Base-by-base conservation (phyloP, 495 filamentous ascomycete genomes). In the Aspergillus cavernicola region DNA sequence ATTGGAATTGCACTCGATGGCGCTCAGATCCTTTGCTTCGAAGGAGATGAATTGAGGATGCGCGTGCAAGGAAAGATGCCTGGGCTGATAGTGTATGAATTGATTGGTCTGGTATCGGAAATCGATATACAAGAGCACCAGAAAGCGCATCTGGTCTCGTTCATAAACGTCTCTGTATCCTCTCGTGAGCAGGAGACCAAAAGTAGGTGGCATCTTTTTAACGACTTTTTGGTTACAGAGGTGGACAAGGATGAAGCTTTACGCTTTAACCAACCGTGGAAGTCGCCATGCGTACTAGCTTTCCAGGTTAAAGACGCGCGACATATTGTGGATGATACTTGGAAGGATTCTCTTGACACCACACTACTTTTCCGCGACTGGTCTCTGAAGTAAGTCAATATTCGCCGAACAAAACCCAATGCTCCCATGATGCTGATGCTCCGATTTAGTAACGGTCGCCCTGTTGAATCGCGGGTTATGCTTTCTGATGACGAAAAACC, bases 191-290 rank as follows among this genome's bases (percentile, higher is more conserved):
- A 77, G 5, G 73, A 82, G 7, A 65, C 64, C 1, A 74, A 82
- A 46, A 81, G 74, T 57, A 82, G 83, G 55, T 99, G 93, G 93
- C 88, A 96, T 62, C 65, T 99, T 4, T 96, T 99, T 69, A 99
- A 99, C 49, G 93, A 99, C 68, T 99, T 99, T 58, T 74, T 95
- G 11, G 93, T 99, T 28, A 81, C 87, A 5, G 81, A 85, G n/a
- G 78, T 95, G 15, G 77, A 84, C 12, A 73, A 77, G 36, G 86
- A 87, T 31, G 92, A 97, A 64, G 95, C 95, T 4, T 72, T 97
- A 11, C 82, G 84, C 12, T 97, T 97, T 62, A 91, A 89, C 31
- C 80, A 87, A 19, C 75, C 82, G 6, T 97, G 95, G 92, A 99
- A 97, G 73, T 77, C 85, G 41, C 95, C 93, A 2, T 87, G 86